Base-by-base conservation (phyloP, 768 basidiomycete genomes). In the Rhizopogon sp. region DNA sequence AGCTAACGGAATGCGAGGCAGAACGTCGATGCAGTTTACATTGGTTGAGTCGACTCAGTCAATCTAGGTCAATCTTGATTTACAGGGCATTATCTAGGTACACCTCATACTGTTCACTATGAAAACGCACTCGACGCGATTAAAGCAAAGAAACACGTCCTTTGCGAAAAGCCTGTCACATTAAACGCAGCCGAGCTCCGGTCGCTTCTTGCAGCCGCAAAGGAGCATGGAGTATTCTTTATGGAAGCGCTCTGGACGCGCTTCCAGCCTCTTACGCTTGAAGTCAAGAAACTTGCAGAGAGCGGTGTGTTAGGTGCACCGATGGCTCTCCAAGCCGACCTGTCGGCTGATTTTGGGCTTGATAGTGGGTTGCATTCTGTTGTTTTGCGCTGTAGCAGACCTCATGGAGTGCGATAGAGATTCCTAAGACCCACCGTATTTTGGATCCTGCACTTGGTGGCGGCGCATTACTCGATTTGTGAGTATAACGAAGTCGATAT, bases 221-320 rank as follows among this genome's bases (percentile, higher is more conserved):
- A 87, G 67, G 81, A 90, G 65, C 74, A 86, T 61, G 80, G 84
- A 16, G 78, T 93, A 1, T 95, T 95, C 76, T 82, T 95, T 62
- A 94, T 95, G 92, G 93, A 95, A 71, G 91, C 88, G 0, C 76
- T 93, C 70, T 93, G 91, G 90, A 92, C 91, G 37, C 78, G 88
- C 37, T 91, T 90, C 75, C 85, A 88, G 55, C 88, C 88, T 11
- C 77, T 89, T 56, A 73, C 76, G 9, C 64, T 74, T 16, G 88
- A 87, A 56, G 73, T 91, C 52, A 85, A 86, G 69, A 76, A 76
- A 57, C 70, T 89, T 44, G 76, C 80, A 1, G 82, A 87, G 49
- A 75, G 76, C 53, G 87, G 85, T 5, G 70, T 66, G n/a, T 74
- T 92, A 20, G 90, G 89, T 6, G 72, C 77, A 9, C 85, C 88